Conservation (phyloP, 495 filamentous ascomycete genomes). For the Neurospora pannonica region DNA sequence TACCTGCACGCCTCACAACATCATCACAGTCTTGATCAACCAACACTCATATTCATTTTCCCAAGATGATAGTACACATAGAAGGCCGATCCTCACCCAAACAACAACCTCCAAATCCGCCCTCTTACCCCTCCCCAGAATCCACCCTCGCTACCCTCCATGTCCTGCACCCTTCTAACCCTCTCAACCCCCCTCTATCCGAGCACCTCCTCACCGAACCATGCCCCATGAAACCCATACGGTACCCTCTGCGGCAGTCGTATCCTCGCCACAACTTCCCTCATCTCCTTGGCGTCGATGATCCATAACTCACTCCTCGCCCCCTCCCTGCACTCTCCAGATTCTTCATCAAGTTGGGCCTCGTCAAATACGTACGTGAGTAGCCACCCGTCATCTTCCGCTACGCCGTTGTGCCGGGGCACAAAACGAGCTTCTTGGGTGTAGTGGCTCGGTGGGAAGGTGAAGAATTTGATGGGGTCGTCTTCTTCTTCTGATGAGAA, state of each 20-base stretch:
- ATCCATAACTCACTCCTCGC: conserved; percentile 56
- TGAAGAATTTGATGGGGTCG: conserved; percentile 51
- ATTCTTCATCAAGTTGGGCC: conserved; percentile 36
- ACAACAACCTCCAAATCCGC: background rate
- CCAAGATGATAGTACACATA: background rate
- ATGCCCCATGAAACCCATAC: conserved; percentile 57
- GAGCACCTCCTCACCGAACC: conserved; percentile 50
- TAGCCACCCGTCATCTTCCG: conserved; percentile 51
- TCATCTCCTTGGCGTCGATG: conserved; percentile 50
- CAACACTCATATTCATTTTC: too few species aligned
- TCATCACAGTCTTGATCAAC: too few species aligned
- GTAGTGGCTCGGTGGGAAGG: conserved; percentile 46
- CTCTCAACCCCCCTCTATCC: conserved; percentile 21
- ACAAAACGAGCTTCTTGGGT: conserved; percentile 59
- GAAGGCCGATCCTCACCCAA: background rate
- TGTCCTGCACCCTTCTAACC: background rate
- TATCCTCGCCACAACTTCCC: conserved; percentile 43
- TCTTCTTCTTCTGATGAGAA: conserved; percentile 21
- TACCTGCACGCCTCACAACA: too few species aligned
- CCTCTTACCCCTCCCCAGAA: background rate
- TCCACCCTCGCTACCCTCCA: background rate
- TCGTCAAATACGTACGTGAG: conserved; percentile 51
- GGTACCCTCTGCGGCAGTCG: conserved; percentile 53
- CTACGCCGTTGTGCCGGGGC: conserved; percentile 25
- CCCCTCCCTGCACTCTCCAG: conserved; percentile 26